These are phyloP conservation scores for Xylaria intraflava DNA, from an alignment of 495 filamentous ascomycete genomes.

Conservation along the genomic window DNA sequence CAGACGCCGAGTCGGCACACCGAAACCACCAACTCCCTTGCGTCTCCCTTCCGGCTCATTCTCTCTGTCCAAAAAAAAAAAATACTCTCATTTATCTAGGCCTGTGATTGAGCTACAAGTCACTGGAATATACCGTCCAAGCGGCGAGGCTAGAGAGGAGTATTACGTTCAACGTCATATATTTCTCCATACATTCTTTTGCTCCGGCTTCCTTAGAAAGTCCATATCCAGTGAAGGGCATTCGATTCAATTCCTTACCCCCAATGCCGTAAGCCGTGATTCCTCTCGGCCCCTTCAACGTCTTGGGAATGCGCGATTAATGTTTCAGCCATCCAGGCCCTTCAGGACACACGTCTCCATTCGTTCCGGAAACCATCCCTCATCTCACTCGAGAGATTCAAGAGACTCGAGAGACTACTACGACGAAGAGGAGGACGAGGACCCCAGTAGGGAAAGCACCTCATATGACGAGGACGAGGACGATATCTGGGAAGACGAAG, in stretches of 20 bases:
- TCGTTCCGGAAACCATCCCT: background rate
- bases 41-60: background rate
- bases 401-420: constrained; percentile 25
- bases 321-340: constrained; percentile 3
- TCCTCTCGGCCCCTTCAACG: constrained; percentile 7
- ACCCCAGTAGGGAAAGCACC: constrained; percentile 11
- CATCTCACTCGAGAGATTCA: constrained; percentile 15
- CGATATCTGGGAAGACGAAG: constrained; percentile 51
- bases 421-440: constrained; percentile 13
- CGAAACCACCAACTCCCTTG: background rate
- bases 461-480: constrained; percentile 27
- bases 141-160: background rate
- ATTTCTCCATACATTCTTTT: background rate
- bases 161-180: background rate
- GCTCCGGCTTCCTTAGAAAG: constrained; percentile 22
- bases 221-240: constrained; percentile 38
- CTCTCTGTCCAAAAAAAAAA: no score
- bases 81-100: background rate
- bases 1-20: constrained; percentile 2
- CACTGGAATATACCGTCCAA: background rate
- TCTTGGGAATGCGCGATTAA: constrained; percentile 7
- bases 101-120: background rate
- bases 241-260: constrained; percentile 25
- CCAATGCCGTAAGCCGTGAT: constrained; percentile 45
- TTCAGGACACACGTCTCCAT: constrained; percentile 15